Percentiles rank a stretch among this genome's conserved stretches.
phyloP scores from a whole-genome alignment of 2,329 filamentous ascomycete genomes.

The Monilinia vaccinii-corymbosi region DNA sequence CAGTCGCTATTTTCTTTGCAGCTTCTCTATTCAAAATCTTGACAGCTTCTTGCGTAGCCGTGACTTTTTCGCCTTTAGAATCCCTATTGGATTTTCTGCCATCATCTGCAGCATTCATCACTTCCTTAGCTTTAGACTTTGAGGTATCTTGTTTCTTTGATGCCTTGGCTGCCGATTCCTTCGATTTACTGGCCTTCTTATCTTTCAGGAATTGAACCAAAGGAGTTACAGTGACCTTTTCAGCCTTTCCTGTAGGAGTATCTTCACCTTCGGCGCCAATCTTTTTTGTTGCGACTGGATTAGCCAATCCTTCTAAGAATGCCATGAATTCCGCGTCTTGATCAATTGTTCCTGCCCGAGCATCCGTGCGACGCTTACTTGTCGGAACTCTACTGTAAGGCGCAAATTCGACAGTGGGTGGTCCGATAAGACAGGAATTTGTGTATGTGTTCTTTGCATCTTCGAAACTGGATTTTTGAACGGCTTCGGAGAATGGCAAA shows the following conservation, averaged over 20 bases:
- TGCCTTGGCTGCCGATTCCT: constrained; percentile 47
- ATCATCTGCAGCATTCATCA: constrained; percentile 35
- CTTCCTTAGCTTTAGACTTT: constrained; percentile 43
- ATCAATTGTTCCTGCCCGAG: constrained; percentile 87
- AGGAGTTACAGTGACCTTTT: constrained; percentile 72
- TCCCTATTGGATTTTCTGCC: constrained; percentile 51
- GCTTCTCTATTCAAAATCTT: constrained; percentile 55
- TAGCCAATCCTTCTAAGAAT: constrained; percentile 81
- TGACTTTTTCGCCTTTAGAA: constrained; percentile 48
- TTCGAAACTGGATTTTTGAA: constrained; percentile 63
- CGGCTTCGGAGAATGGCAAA: constrained; percentile 55
- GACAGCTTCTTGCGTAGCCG: constrained; percentile 50
- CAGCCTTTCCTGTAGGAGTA: constrained; percentile 23
- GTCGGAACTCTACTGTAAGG: constrained; percentile 76
- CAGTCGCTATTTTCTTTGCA: constrained; percentile 37
- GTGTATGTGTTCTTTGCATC: constrained; percentile 72
- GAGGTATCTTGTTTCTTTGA: constrained; percentile 42
- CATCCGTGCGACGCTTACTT: constrained; percentile 66
- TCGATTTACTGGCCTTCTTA: constrained; percentile 71
- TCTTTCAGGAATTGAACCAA: constrained; percentile 84
- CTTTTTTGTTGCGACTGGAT: constrained; percentile 47
- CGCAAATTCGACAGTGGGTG: constrained; percentile 72
- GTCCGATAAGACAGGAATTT: constrained; percentile 64
- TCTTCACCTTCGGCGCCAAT: constrained; percentile 30
- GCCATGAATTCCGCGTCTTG: constrained; percentile 93